A percentile compares a stretch with the other conserved stretches of the same genome.
Evolutionary conservation across 140 eudicot species (phyloP).

Genomic region (Anethum foeniculum): DNA sequence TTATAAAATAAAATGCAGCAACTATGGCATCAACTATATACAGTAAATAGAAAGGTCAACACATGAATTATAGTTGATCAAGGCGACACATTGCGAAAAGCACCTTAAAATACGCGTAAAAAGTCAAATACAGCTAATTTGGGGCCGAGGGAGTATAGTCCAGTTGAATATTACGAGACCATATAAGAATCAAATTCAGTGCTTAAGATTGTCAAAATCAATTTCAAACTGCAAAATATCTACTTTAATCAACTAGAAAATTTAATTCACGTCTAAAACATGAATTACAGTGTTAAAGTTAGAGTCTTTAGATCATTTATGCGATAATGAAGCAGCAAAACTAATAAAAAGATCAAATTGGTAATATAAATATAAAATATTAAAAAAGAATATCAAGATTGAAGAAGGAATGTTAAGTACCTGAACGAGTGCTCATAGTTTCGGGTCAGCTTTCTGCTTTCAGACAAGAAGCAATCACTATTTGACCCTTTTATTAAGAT

Average conservation of each 20-base stretch:
- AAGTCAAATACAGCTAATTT: too few relatives aligned
- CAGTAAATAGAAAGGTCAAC: background rate
- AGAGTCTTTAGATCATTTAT: background rate
- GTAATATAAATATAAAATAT: background rate
- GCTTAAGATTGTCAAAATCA: background rate
- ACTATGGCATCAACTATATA: background rate
- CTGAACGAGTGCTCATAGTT: background rate
- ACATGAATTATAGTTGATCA: background rate
- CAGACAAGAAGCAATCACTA: background rate
- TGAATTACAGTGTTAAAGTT: background rate
- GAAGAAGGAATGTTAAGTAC: background rate
- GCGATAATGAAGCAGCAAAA: background rate
- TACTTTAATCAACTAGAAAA: background rate
- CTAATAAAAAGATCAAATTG: background rate
- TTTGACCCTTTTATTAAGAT: background rate
- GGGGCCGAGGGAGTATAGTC: too few relatives aligned
- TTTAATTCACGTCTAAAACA: background rate
- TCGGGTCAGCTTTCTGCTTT: background rate
- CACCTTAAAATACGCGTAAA: too few relatives aligned
- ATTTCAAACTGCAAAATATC: background rate
- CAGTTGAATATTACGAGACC: background rate
- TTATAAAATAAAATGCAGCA: background rate
- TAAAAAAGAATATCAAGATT: background rate
- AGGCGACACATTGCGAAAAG: background rate
- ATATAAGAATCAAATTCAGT: background rate